phyloP scores from a whole-genome alignment of 164 flowering plant species.

The Cinnamomum micranthum region DNA sequence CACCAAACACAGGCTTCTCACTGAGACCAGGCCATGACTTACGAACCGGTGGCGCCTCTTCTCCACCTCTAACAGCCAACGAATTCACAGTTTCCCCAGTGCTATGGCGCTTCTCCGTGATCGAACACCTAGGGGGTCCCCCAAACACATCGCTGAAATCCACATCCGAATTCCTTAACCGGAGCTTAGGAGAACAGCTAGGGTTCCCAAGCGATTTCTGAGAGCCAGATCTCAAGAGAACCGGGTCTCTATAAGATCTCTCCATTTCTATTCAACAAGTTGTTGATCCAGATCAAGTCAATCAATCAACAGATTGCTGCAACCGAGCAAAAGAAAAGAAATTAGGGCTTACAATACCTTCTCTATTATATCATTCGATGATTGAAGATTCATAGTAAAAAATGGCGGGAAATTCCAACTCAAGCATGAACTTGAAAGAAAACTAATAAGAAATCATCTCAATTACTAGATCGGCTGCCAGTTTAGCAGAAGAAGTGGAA shows the following conservation, averaged over 20 bases:
- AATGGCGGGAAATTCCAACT: slow-evolving; percentile 1
- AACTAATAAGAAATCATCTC: not conserved
- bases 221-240: slow-evolving; percentile 30
- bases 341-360: not conserved
- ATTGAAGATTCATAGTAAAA: not conserved
- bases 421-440: not conserved
- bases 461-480: not conserved
- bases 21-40: slow-evolving; percentile 30
- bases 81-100: slow-evolving; percentile 16
- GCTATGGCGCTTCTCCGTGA: slow-evolving; percentile 36
- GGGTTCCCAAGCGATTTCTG: slow-evolving; percentile 24
- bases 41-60: slow-evolving; percentile 7
- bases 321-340: not conserved
- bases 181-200: slow-evolving; percentile 13
- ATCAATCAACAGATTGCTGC: slow-evolving; percentile 1
- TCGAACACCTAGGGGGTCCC: slow-evolving; percentile 84
- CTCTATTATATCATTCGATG: not conserved
- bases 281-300: not conserved
- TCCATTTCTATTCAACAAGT: slow-evolving; percentile 34
- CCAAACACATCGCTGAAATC: slow-evolving; percentile 91
- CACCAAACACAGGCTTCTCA: slow-evolving; percentile 86
- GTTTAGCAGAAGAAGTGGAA: not conserved
- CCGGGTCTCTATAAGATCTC: slow-evolving; percentile 36
- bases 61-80: slow-evolving; percentile 14
- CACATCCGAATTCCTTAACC: slow-evolving; percentile 35